Conservation (phyloP, 1,284 basidiomycete species). For the Ustilago crameri region DNA sequence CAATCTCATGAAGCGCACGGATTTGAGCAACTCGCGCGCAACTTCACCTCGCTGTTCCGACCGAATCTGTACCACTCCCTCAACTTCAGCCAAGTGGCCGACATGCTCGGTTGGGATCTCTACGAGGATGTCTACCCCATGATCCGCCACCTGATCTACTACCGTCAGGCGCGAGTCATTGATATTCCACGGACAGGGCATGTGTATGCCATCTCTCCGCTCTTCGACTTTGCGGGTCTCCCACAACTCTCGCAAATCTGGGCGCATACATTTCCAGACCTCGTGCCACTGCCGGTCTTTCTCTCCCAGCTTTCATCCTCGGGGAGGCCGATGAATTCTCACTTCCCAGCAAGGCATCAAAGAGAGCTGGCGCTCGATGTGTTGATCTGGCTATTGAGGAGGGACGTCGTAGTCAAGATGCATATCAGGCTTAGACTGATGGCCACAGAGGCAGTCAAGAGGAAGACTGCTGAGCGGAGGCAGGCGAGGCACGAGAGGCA, state of each 20-base stretch:
- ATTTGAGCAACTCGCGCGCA: conserved; percentile 49
- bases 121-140: conserved; percentile 86
- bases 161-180: conserved; percentile 86
- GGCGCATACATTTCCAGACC: conserved; percentile 75
- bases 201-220: conserved; percentile 75
- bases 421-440: conserved; percentile 87
- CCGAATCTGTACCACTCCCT: conserved; percentile 27
- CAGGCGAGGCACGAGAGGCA: conserved; percentile 33
- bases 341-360: conserved; percentile 44
- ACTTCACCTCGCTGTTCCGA: conserved; percentile 41
- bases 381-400: conserved; percentile 90
- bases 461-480: conserved; percentile 61
- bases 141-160: conserved; percentile 88
- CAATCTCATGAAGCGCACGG: conserved; percentile 31
- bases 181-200: conserved; percentile 86
- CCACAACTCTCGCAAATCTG: conserved; percentile 76
- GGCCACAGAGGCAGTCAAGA: conserved; percentile 80
- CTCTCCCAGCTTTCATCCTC: conserved; percentile 50
- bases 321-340: conserved; percentile 37
- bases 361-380: conserved; percentile 78
- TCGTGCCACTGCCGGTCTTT: conserved; percentile 74
- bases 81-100: conserved; percentile 87
- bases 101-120: conserved; percentile 83
- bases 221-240: conserved; percentile 71
- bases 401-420: conserved; percentile 83